Evolutionary conservation across 169 alveolate genomes (phyloP).

Genomic region (Hepatocystis sp.): DNA sequence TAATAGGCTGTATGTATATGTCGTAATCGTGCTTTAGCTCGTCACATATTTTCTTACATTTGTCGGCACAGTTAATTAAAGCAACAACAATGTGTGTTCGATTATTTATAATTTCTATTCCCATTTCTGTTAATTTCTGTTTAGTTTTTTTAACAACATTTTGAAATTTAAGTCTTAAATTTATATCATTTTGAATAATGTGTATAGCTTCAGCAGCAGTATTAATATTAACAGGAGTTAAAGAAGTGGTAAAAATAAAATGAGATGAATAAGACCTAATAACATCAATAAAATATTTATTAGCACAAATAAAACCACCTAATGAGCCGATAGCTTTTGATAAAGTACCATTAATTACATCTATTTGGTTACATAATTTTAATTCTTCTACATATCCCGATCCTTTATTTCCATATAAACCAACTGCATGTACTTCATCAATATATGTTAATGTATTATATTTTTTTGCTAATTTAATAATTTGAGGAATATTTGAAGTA

Average conservation of each 20-base stretch:
- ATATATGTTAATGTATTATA: conserved; percentile 87
- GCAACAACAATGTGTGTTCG: conserved; percentile 89
- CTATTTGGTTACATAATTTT: conserved; percentile 81
- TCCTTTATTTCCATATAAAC: conserved; percentile 91
- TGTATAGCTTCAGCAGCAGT: conserved; percentile 88
- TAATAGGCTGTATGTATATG: conserved; percentile 91
- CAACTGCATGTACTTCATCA: conserved; percentile 94
- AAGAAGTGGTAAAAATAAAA: conserved; percentile 91
- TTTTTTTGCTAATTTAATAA: conserved; percentile 86
- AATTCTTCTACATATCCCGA: conserved; percentile 88
- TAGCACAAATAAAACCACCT: conserved; percentile 93
- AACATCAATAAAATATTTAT: conserved; percentile 81
- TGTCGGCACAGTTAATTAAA: conserved; percentile 87
- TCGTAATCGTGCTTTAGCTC: conserved; percentile 81
- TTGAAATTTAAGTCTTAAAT: conserved; percentile 79
- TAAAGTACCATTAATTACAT: conserved; percentile 90
- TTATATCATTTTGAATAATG: conserved; percentile 57
- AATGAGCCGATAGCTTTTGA: conserved; percentile 92
- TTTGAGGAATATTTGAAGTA: conserved; percentile 84
- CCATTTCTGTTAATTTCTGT: conserved; percentile 75
- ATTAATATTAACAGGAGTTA: conserved; percentile 89
- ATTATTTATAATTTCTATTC: conserved; percentile 84
- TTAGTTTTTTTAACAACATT: conserved; percentile 81
- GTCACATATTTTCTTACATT: conserved; percentile 86
- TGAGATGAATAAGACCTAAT: conserved; percentile 89